Conservation (phyloP, 805 yeast species). For the Danielia oregonensis region DNA sequence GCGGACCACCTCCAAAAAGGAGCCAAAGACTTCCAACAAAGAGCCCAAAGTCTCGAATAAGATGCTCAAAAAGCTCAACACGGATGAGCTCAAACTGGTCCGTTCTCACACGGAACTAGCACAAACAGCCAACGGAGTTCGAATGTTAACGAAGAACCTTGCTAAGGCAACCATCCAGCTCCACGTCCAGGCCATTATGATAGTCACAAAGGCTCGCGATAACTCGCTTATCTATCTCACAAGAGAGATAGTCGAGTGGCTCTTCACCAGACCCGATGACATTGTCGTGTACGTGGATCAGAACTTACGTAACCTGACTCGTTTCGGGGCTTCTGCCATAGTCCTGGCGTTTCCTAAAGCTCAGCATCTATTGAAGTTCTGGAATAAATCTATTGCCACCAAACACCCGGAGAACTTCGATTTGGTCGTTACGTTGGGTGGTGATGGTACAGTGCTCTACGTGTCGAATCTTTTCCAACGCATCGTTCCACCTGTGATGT, state of each 20-base stretch:
- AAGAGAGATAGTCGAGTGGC: slow-evolving; percentile 77
- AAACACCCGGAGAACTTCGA: slow-evolving; percentile 40
- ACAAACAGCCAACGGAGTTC: slow-evolving; percentile 76
- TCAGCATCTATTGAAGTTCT: slow-evolving; percentile 50
- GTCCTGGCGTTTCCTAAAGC: slow-evolving; percentile 45
- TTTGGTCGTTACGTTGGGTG: slow-evolving; percentile 43
- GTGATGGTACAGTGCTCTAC: slow-evolving; percentile 45
- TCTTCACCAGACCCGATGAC: slow-evolving; percentile 40
- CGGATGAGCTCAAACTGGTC: slow-evolving; percentile 49
- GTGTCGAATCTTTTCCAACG: slow-evolving; percentile 42
- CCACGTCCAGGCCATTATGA: slow-evolving; percentile 66
- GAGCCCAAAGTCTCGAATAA: not conserved
- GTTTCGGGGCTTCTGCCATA: slow-evolving; percentile 60
- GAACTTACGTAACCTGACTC: slow-evolving; percentile 54
- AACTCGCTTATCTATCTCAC: slow-evolving; percentile 72
- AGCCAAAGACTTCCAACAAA: too few relatives aligned
- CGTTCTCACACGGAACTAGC: slow-evolving; percentile 73
- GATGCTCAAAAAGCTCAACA: slow-evolving; percentile 21
- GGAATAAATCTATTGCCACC: slow-evolving; percentile 61
- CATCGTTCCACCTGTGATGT: slow-evolving; percentile 45
- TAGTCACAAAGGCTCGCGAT: slow-evolving; percentile 89
- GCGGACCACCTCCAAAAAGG: not conserved
- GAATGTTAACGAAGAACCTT: slow-evolving; percentile 68
- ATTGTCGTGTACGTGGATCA: slow-evolving; percentile 69
- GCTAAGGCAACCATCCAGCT: slow-evolving; percentile 68